phyloP scores from a whole-genome alignment of 176 grass and related monocot species.

The Oryza longistaminata region DNA sequence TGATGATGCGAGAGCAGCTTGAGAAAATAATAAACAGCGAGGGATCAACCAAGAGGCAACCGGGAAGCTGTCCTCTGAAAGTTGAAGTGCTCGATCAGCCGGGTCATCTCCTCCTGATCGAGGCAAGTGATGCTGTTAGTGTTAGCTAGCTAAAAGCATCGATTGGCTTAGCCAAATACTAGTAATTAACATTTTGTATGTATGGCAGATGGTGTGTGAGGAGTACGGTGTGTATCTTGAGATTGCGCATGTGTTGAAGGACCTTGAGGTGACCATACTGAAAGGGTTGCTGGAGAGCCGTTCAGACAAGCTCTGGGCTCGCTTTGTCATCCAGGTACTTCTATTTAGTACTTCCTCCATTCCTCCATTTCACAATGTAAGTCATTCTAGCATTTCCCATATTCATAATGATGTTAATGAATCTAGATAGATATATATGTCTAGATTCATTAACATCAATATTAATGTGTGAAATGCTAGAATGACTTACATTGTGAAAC shows the following conservation, averaged over 20 bases:
- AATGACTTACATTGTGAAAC: too few species aligned
- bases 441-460: too few species aligned
- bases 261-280: constrained; percentile 56
- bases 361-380: too few species aligned
- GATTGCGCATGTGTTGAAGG: constrained; percentile 47
- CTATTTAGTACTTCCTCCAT: background rate
- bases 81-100: constrained; percentile 69
- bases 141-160: background rate
- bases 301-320: constrained; percentile 54
- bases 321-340: constrained; percentile 61
- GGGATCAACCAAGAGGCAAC: constrained; percentile 28
- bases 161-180: background rate
- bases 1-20: constrained; percentile 4
- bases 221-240: constrained; percentile 65
- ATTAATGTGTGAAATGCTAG: too few species aligned
- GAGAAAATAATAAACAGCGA: constrained; percentile 9
- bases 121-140: constrained; percentile 40
- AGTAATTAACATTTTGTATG: constrained; percentile 14
- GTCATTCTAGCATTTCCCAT: too few species aligned
- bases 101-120: constrained; percentile 72
- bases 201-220: constrained; percentile 55
- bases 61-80: constrained; percentile 52
- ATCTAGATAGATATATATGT: too few species aligned
- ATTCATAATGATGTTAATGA: too few species aligned
- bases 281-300: constrained; percentile 60